These are phyloP conservation scores for Pseudocercospora cruenta DNA, from an alignment of 2,329 filamentous ascomycete species.

Conservation along the genomic window DNA sequence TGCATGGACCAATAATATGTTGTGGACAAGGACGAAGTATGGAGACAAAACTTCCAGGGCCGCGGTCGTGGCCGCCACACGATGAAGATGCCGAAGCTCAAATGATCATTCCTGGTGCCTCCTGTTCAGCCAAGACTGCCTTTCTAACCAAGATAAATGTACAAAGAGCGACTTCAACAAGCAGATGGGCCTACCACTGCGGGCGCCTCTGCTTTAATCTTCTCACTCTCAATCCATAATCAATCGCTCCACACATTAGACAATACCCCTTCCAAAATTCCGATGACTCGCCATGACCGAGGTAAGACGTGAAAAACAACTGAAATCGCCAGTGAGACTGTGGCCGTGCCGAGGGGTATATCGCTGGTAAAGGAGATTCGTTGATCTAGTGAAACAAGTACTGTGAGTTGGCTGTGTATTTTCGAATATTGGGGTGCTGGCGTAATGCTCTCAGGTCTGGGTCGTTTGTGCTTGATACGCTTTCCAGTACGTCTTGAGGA, in stretches of 20 bases:
- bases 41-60: no score
- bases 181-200: background rate
- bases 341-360: conserved; percentile 7
- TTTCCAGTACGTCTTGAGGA: conserved; percentile 38
- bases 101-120: background rate
- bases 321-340: conserved; percentile 3
- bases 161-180: background rate
- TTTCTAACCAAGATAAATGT: conserved; percentile 2
- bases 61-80: no score
- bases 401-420: conserved; percentile 5
- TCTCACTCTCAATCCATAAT: background rate
- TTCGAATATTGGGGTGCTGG: background rate
- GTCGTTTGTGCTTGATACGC: conserved; percentile 17
- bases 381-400: background rate
- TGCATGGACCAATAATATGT: no score
- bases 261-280: background rate
- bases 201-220: background rate
- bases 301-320: background rate
- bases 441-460: conserved; percentile 1
- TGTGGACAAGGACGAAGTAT: no score
- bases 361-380: conserved; percentile 10
- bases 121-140: background rate
- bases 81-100: background rate
- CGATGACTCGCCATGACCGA: background rate
- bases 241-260: background rate